Evolutionary conservation across 2,329 filamentous ascomycete genomes (phyloP).

Genomic region (Polytolypa hystricis): DNA sequence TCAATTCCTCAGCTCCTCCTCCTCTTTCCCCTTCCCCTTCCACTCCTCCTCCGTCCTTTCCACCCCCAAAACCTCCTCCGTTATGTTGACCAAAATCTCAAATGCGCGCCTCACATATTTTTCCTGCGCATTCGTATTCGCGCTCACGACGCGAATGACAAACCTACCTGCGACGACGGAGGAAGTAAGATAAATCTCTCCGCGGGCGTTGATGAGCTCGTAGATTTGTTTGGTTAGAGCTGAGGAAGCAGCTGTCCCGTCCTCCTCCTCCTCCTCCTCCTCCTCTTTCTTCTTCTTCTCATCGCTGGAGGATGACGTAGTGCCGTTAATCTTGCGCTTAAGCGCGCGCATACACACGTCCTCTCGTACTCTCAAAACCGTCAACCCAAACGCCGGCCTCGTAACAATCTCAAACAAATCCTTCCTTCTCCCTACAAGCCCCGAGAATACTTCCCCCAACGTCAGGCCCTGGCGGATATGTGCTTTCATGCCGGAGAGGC

Average conservation of each 20-base stretch:
- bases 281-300: too few relatives aligned
- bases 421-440: slow-evolving; percentile 43
- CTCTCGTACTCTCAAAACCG: slow-evolving; percentile 55
- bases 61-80: slow-evolving; percentile 42
- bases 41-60: neutral
- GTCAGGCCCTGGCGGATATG: slow-evolving; percentile 61
- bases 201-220: slow-evolving; percentile 59
- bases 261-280: too few relatives aligned
- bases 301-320: slow-evolving; percentile 21
- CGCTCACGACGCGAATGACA: slow-evolving; percentile 72
- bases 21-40: too few relatives aligned
- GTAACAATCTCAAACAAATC: slow-evolving; percentile 71
- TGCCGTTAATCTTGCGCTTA: slow-evolving; percentile 1
- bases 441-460: slow-evolving; percentile 60
- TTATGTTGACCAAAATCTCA: slow-evolving; percentile 55
- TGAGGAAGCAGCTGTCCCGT: slow-evolving; percentile 44
- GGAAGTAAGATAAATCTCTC: slow-evolving; percentile 73
- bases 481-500: slow-evolving; percentile 59
- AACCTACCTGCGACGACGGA: slow-evolving; percentile 62
- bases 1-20: too few relatives aligned
- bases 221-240: slow-evolving; percentile 62
- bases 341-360: neutral
- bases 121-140: slow-evolving; percentile 58
- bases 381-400: slow-evolving; percentile 64
- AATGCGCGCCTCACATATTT: slow-evolving; percentile 63